Evolutionary conservation across 306 rosid genomes (phyloP).

Genomic region (Hippophae rhamnoides): DNA sequence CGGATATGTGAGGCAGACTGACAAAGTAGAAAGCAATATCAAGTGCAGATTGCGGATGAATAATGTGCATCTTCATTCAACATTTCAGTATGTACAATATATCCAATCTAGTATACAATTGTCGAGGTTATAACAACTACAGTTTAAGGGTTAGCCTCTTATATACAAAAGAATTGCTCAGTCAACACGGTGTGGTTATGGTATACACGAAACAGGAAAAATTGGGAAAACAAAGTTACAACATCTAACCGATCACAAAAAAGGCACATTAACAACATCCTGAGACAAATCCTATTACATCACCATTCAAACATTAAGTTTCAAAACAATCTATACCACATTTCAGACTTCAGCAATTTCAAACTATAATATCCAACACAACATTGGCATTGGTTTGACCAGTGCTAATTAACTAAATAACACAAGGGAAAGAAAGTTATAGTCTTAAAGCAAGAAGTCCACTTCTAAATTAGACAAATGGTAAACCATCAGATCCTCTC

Average conservation of each 20-base stretch:
- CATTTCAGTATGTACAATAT: slow-evolving; percentile 23
- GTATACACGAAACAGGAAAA: slow-evolving; percentile 3
- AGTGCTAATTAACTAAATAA: slow-evolving; percentile 38
- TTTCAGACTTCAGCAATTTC: slow-evolving; percentile 53
- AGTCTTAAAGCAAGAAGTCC: slow-evolving; percentile 39
- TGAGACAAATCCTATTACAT: slow-evolving; percentile 68
- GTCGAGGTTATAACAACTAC: slow-evolving; percentile 26
- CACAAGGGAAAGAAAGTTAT: slow-evolving; percentile 43
- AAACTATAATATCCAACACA: slow-evolving; percentile 61
- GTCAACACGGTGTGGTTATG: slow-evolving; percentile 29
- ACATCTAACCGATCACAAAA: slow-evolving; percentile 42
- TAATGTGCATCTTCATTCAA: slow-evolving; percentile 18
- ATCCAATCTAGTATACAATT: slow-evolving; percentile 16
- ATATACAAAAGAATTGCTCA: slow-evolving; percentile 35
- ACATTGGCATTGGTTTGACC: slow-evolving; percentile 37
- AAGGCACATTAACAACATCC: slow-evolving; percentile 56
- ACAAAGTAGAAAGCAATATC: neutral
- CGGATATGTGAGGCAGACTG: neutral
- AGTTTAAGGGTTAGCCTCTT: slow-evolving; percentile 49
- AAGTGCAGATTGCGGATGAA: neutral
- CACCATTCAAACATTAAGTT: slow-evolving; percentile 41
- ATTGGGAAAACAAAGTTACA: slow-evolving; percentile 36
- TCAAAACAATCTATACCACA: slow-evolving; percentile 48
- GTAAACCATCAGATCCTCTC: slow-evolving; percentile 26
- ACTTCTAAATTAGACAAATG: slow-evolving; percentile 34